Evolutionary conservation across 179 eudicot genomes (phyloP).

Genomic region (Sideroxylon spinosum): DNA sequence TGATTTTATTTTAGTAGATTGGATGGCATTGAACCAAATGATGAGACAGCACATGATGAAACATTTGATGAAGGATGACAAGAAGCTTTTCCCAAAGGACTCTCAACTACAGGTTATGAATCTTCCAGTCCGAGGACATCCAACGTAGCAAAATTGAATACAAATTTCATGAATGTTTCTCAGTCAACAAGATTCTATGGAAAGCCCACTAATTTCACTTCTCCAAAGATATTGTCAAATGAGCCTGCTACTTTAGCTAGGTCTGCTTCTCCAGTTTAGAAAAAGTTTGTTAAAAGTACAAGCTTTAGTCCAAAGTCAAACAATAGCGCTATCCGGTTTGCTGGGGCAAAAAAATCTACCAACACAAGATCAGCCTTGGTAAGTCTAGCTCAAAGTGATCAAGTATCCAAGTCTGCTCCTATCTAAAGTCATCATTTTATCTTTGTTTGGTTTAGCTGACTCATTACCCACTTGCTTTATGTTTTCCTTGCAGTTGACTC

Average conservation of each 20-base stretch:
- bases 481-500: no score
- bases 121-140: constrained; percentile 59
- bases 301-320: no score
- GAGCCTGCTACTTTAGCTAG: constrained; percentile 42
- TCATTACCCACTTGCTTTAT: no score
- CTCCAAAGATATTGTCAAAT: constrained; percentile 50
- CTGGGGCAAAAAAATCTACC: constrained; percentile 35
- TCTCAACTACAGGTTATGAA: constrained; percentile 56
- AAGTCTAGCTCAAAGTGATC: constrained; percentile 53
- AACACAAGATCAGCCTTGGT: constrained; percentile 57
- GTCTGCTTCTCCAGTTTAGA: constrained; percentile 36
- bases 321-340: constrained; percentile 26
- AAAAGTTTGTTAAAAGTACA: constrained; percentile 53
- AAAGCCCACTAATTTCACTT: constrained; percentile 45
- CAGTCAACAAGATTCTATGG: constrained; percentile 47
- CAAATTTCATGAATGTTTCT: constrained; percentile 48
- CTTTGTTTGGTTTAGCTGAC: no score
- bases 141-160: constrained; percentile 70
- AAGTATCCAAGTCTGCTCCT: constrained; percentile 38
- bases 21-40: constrained; percentile 24
- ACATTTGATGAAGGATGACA: constrained; percentile 83
- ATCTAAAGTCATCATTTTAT: not conserved
- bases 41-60: constrained; percentile 42
- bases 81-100: constrained; percentile 85
- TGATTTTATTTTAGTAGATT: constrained; percentile 30